Evolutionary conservation across 2,329 filamentous ascomycete species (phyloP).

Genomic region (Trichoderma harzianum): DNA sequence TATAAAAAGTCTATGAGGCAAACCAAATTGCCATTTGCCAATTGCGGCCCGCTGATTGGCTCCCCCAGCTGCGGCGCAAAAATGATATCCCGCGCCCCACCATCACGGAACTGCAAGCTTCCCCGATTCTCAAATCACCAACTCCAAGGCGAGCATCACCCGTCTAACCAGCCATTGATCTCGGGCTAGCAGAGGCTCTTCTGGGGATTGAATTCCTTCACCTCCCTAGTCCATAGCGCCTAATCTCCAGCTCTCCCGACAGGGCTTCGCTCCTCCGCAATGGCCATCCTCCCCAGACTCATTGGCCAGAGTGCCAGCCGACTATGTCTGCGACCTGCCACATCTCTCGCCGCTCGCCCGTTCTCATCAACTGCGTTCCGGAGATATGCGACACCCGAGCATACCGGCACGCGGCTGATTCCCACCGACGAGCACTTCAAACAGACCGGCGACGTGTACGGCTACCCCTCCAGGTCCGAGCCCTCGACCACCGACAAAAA

Average conservation of each 20-base stretch:
- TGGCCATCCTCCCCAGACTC: slow-evolving; percentile 70
- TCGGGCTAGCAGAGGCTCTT: slow-evolving; percentile 34
- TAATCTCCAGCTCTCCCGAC: slow-evolving; percentile 22
- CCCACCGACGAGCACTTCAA: slow-evolving; percentile 64
- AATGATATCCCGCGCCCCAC: slow-evolving; percentile 33
- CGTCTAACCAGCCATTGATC: slow-evolving; percentile 33
- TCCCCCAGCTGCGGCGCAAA: slow-evolving; percentile 24
- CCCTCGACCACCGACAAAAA: slow-evolving; percentile 44
- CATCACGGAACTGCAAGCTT: slow-evolving; percentile 29
- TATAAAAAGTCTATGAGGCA: background rate
- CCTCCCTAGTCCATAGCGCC: slow-evolving; percentile 22
- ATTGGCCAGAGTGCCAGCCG: slow-evolving; percentile 68
- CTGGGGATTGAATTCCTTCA: slow-evolving; percentile 29
- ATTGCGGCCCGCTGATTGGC: slow-evolving; percentile 32
- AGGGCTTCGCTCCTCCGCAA: slow-evolving; percentile 42
- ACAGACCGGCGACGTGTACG: slow-evolving; percentile 49
- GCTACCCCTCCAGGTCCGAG: slow-evolving; percentile 41
- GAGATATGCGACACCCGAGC: slow-evolving; percentile 56
- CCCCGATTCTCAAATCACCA: slow-evolving; percentile 31
- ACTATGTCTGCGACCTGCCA: slow-evolving; percentile 52
- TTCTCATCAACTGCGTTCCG: slow-evolving; percentile 65
- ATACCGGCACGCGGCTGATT: slow-evolving; percentile 56
- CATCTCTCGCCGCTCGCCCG: slow-evolving; percentile 46
- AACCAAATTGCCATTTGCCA: slow-evolving; percentile 18
- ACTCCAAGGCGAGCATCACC: slow-evolving; percentile 29